Percentiles rank a stretch among this genome's conserved stretches.
These are phyloP conservation scores for Ilex aquifolium DNA, from an alignment of 257 asterid genomes.

Conservation along the genomic window DNA sequence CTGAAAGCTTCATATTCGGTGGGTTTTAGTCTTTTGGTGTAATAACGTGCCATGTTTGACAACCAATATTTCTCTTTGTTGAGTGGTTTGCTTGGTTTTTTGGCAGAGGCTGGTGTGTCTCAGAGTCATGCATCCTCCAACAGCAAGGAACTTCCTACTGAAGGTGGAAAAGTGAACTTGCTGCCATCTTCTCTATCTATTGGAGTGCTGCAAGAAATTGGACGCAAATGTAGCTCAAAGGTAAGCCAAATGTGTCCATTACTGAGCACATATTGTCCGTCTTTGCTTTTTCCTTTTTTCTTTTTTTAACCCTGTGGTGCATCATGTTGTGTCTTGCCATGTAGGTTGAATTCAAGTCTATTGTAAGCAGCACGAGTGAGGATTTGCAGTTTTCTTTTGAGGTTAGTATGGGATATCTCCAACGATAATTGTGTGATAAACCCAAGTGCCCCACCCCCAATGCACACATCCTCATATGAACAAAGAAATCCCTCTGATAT, in stretches of 20 bases:
- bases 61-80: not conserved
- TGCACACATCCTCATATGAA: too few relatives aligned
- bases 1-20: too few relatives aligned
- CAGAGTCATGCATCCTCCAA: constrained; percentile 33
- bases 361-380: constrained; percentile 57
- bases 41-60: not conserved
- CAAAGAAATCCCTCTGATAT: too few relatives aligned
- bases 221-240: constrained; percentile 80
- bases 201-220: constrained; percentile 86
- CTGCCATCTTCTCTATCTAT: constrained; percentile 48
- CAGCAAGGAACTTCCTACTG: constrained; percentile 46
- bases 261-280: not conserved
- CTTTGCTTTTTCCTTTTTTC: constrained; percentile 8
- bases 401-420: constrained; percentile 38
- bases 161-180: constrained; percentile 44
- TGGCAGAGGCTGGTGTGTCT: constrained; percentile 35
- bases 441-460: too few relatives aligned
- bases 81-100: constrained; percentile 9
- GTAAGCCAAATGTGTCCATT: constrained; percentile 22
- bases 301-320: constrained; percentile 5
- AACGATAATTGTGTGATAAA: too few relatives aligned
- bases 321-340: constrained; percentile 12
- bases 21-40: too few relatives aligned
- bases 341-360: constrained; percentile 86
- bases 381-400: constrained; percentile 80